Evolutionary conservation across 257 asterid genomes (phyloP).

Genomic region (Nicotiana sylvestris): DNA sequence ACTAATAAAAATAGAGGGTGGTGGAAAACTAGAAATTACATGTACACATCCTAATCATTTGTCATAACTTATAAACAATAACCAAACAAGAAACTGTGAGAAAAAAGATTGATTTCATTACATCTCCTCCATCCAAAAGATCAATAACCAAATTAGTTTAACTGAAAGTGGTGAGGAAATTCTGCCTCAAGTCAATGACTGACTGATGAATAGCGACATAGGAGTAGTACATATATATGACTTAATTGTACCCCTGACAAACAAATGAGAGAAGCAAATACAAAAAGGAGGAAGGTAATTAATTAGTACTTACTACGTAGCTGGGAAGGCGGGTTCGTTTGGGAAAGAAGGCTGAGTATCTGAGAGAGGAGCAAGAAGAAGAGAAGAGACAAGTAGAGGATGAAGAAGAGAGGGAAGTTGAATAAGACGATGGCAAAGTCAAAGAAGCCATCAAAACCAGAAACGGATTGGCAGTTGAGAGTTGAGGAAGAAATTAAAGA

Average conservation of each 20-base stretch:
- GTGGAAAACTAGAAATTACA: not conserved
- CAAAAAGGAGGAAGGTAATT: not conserved
- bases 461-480: not conserved
- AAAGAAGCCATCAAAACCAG: constrained; percentile 40
- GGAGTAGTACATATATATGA: no score
- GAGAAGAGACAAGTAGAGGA: constrained; percentile 3
- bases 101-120: not conserved
- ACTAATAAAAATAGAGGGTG: not conserved
- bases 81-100: not conserved
- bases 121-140: not conserved
- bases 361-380: constrained; percentile 16
- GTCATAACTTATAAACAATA: not conserved
- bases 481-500: no score
- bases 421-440: constrained; percentile 27
- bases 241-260: not conserved
- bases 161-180: not conserved
- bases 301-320: constrained; percentile 17
- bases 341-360: constrained; percentile 14
- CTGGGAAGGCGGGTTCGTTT: constrained; percentile 11
- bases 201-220: not conserved
- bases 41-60: not conserved
- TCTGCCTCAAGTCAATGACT: not conserved
- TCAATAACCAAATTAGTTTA: not conserved
- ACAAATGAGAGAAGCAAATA: not conserved
- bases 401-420: constrained; percentile 15